Conservation (phyloP, 805 yeast species). For the Cyberlindnera mycetangii region DNA sequence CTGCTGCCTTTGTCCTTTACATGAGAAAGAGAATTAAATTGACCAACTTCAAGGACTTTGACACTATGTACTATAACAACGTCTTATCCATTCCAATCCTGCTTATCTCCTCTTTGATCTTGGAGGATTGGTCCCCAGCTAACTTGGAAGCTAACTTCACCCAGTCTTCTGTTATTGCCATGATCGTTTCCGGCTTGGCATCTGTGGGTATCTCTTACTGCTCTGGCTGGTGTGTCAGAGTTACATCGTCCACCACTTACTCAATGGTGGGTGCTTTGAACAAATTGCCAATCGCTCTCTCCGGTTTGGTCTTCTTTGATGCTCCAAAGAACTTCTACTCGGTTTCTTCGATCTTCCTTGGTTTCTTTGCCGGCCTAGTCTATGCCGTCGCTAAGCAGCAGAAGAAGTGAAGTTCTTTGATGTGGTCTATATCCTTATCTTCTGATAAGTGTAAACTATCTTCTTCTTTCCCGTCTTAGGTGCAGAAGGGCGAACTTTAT, state of each 20-base stretch:
- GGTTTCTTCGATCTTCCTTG: constrained; percentile 84
- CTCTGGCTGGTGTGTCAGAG: constrained; percentile 99
- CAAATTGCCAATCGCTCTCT: constrained; percentile 94
- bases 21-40: constrained; percentile 98
- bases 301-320: constrained; percentile 92
- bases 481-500: no score
- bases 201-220: constrained; percentile 98
- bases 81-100: constrained; percentile 89
- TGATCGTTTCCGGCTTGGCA: constrained; percentile 90
- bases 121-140: constrained; percentile 91
- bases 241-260: constrained; percentile 96
- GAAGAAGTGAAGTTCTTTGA: constrained; percentile 20
- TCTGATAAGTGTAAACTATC: no score
- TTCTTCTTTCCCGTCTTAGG: no score
- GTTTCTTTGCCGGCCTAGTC: constrained; percentile 93
- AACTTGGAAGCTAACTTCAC: constrained; percentile 76
- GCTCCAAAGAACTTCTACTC: constrained; percentile 93
- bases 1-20: constrained; percentile 88
- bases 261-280: constrained; percentile 99
- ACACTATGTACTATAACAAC: constrained; percentile 98
- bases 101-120: constrained; percentile 64
- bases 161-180: constrained; percentile 66
- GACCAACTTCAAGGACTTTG: constrained; percentile 94
- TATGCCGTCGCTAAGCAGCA: constrained; percentile 95
- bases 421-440: no score